Evolutionary conservation across 305 asterid species (phyloP).

Genomic region (Striga hermonthica): DNA sequence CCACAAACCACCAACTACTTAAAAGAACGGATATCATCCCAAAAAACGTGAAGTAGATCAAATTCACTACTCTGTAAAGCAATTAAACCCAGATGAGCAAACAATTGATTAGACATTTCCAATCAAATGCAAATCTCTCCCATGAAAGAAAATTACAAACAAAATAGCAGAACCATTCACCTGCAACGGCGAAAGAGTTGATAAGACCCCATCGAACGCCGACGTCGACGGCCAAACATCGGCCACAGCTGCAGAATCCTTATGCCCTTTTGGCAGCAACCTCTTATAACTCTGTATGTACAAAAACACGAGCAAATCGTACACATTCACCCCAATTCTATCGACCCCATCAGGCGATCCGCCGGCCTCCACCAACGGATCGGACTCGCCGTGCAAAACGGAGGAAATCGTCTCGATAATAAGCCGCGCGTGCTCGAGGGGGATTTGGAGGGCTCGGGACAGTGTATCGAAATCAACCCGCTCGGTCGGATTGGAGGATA

Average conservation of each 20-base stretch:
- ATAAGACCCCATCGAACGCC: slow-evolving; percentile 85
- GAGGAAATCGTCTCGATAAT: slow-evolving; percentile 67
- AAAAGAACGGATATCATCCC: background rate
- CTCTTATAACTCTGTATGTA: slow-evolving; percentile 90
- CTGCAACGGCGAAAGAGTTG: slow-evolving; percentile 96
- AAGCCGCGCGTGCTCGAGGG: slow-evolving; percentile 73
- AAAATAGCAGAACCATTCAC: slow-evolving; percentile 33
- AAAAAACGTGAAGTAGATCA: slow-evolving; percentile 1
- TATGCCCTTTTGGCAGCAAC: slow-evolving; percentile 90
- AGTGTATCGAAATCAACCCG: slow-evolving; percentile 48
- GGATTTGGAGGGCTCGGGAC: slow-evolving; percentile 59
- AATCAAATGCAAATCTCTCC: slow-evolving; percentile 3
- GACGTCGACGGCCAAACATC: slow-evolving; percentile 99
- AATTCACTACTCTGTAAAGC: slow-evolving; percentile 24
- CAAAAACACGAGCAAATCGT: slow-evolving; percentile 80
- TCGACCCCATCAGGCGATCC: slow-evolving; percentile 43
- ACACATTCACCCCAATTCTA: slow-evolving; percentile 61
- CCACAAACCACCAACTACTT: slow-evolving; percentile 3
- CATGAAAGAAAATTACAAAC: background rate
- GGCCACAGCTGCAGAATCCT: slow-evolving; percentile 95
- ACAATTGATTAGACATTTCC: slow-evolving; percentile 27
- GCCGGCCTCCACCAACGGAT: slow-evolving; percentile 61
- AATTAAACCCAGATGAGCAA: background rate
- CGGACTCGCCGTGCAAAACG: slow-evolving; percentile 73
- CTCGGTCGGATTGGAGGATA: slow-evolving; percentile 42